These are phyloP conservation scores for Pholiota molesta DNA, from an alignment of 768 basidiomycete genomes.

Conservation along the genomic window DNA sequence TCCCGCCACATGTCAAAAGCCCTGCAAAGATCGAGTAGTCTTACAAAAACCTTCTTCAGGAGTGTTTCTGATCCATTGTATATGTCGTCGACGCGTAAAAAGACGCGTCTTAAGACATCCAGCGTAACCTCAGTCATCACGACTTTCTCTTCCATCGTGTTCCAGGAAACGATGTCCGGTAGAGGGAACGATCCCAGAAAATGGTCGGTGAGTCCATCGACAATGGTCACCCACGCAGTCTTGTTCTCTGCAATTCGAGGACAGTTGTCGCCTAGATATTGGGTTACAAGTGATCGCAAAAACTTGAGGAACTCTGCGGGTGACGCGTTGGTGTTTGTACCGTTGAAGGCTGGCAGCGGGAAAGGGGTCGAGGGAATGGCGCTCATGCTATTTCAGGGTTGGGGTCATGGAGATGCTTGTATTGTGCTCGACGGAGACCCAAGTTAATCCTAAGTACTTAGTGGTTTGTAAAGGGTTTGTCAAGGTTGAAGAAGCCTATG, in stretches of 20 bases:
- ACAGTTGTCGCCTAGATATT: constrained; percentile 37
- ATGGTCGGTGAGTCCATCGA: constrained; percentile 54
- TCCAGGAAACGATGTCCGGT: constrained; percentile 53
- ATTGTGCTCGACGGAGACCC: not conserved
- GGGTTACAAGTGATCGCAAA: constrained; percentile 39
- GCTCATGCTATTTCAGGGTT: constrained; percentile 19
- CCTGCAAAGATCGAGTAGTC: constrained; percentile 55
- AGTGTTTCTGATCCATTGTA: constrained; percentile 48
- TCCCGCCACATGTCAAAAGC: constrained; percentile 64
- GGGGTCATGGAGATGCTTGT: constrained; percentile 1
- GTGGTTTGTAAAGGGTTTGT: not conserved
- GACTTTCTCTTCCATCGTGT: constrained; percentile 58
- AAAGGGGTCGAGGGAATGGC: constrained; percentile 29
- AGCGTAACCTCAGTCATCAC: constrained; percentile 56
- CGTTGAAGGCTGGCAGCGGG: constrained; percentile 32
- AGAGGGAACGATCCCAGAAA: constrained; percentile 59
- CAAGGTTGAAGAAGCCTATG: no score
- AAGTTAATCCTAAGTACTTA: not conserved
- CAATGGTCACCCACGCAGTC: constrained; percentile 50
- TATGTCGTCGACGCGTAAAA: constrained; percentile 53
- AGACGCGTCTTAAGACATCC: constrained; percentile 54
- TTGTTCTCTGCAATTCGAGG: constrained; percentile 34
- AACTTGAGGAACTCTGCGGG: constrained; percentile 46
- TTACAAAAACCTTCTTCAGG: constrained; percentile 50
- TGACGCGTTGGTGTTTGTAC: constrained; percentile 30